Evolutionary conservation across 1,284 basidiomycete species (phyloP), one percentile per base, ranked within the genome.

Genomic region (Cutaneotrichosporon curvatum): DNA sequence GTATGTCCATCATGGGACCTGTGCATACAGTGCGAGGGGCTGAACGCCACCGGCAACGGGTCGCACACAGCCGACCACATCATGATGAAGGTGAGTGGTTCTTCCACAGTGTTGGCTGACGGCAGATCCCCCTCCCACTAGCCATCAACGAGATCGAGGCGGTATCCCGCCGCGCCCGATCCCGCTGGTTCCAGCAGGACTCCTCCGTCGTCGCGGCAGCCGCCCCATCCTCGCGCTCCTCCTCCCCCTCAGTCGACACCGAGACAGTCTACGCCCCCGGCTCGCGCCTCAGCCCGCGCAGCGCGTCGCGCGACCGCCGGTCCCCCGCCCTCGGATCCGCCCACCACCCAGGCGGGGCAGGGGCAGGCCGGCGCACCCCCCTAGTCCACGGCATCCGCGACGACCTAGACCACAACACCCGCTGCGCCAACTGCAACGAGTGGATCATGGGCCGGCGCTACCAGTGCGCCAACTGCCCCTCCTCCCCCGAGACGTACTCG

Each of bases 21-120:
- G 16, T 94, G 89, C 61, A 80, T 83, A 16, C 87, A 89, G 58
- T 94, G 89, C 66, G 89, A 92, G 67, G 86, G 87, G 15, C 75
- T 89, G 15, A 84, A 84, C 1, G 57, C 58, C 14, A 44, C 55
- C 1, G 49, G 51, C 20, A 55, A 56, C 23, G 62, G 58, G 14
- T 51, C 60, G 28, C 72, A 73, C 46, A 65, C 65, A 1, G 53
- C 69, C 0, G 70, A 73, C 5, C 89, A 94, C 63, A 88, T 91
- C 59, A 81, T 91, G 79, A 87, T 94, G 71, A 92, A 94, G 81
- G 87, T 86, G 46, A 40, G 68, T 45, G 3, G 10, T 16, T 37
- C 22, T 21, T n/a, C n/a, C n/a, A n/a, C n/a, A n/a, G n/a, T n/a
- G 25, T 4, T 8, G 9, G 11, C 43, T 48, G 3, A 44, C 20